phyloP scores from a whole-genome alignment of 2,329 filamentous ascomycete species.

The Beauveria pseudobassiana region DNA sequence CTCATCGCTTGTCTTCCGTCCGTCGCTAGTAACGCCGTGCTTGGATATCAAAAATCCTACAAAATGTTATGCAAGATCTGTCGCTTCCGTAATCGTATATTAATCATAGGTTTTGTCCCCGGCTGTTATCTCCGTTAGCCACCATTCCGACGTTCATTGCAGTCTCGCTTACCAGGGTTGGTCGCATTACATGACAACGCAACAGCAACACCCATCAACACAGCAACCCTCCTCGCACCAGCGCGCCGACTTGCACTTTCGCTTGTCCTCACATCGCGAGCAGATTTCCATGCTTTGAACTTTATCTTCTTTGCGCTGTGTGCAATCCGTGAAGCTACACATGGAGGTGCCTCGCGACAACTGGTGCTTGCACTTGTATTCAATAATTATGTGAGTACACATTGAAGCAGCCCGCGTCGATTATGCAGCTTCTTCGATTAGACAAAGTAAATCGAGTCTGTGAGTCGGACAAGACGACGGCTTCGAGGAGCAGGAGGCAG shows the following conservation, averaged over 20 bases:
- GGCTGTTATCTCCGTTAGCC: neutral
- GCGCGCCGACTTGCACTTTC: conserved; percentile 24
- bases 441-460: too few relatives aligned
- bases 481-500: neutral
- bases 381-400: conserved; percentile 26
- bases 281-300: conserved; percentile 25
- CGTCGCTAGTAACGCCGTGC: neutral
- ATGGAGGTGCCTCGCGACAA: conserved; percentile 27
- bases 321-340: conserved; percentile 27
- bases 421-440: neutral
- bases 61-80: neutral
- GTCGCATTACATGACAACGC: conserved; percentile 6
- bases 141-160: neutral
- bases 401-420: conserved; percentile 15
- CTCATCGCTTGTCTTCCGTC: neutral
- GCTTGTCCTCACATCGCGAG: conserved; percentile 26
- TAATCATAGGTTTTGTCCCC: neutral
- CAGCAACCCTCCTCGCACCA: conserved; percentile 31
- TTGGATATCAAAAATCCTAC: neutral
- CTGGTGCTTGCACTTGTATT: conserved; percentile 30
- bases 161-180: neutral
- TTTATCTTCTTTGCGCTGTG: conserved; percentile 24
- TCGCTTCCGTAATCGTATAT: neutral
- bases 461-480: neutral
- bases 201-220: conserved; percentile 8